Percentiles rank a stretch among this genome's conserved stretches.
Conservation (phyloP, 805 yeast species). For the Wickerhamiella alocasiicola region DNA sequence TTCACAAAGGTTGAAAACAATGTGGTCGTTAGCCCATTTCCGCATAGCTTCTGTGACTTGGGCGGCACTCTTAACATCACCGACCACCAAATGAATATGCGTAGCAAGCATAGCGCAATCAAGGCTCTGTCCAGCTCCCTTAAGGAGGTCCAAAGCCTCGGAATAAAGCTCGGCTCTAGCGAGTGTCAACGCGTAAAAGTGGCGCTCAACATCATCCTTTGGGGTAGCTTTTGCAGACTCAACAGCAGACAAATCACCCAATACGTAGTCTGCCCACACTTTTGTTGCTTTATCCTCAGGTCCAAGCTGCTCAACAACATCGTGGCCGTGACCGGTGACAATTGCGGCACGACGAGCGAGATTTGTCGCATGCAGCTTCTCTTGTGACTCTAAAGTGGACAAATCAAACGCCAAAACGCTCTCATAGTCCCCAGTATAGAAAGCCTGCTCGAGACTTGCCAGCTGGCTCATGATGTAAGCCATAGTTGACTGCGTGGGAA, state of each 20-base stretch:
- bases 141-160: slow-evolving; percentile 32
- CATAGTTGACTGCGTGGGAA: too few species aligned
- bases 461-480: slow-evolving; percentile 23
- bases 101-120: slow-evolving; percentile 29
- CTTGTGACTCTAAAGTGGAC: slow-evolving; percentile 18
- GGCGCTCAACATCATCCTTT: slow-evolving; percentile 26
- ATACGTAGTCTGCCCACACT: slow-evolving; percentile 22
- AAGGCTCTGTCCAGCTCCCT: slow-evolving; percentile 30
- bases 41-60: slow-evolving; percentile 35
- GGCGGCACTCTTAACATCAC: slow-evolving; percentile 35
- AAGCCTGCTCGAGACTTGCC: slow-evolving; percentile 29
- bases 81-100: slow-evolving; percentile 31
- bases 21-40: slow-evolving; percentile 52
- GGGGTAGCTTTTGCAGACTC: slow-evolving; percentile 16
- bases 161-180: slow-evolving; percentile 32
- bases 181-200: slow-evolving; percentile 32
- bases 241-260: slow-evolving; percentile 19
- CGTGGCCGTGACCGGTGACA: slow-evolving; percentile 25
- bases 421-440: slow-evolving; percentile 31
- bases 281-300: slow-evolving; percentile 21
- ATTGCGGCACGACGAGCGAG: slow-evolving; percentile 30
- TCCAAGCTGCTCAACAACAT: slow-evolving; percentile 24
- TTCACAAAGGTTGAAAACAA: slow-evolving; percentile 66
- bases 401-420: slow-evolving; percentile 25
- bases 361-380: slow-evolving; percentile 23